A percentile compares a stretch with the other conserved stretches of the same genome.
Evolutionary conservation across 768 basidiomycete species (phyloP).

Genomic region (Mycena albidolilacea): DNA sequence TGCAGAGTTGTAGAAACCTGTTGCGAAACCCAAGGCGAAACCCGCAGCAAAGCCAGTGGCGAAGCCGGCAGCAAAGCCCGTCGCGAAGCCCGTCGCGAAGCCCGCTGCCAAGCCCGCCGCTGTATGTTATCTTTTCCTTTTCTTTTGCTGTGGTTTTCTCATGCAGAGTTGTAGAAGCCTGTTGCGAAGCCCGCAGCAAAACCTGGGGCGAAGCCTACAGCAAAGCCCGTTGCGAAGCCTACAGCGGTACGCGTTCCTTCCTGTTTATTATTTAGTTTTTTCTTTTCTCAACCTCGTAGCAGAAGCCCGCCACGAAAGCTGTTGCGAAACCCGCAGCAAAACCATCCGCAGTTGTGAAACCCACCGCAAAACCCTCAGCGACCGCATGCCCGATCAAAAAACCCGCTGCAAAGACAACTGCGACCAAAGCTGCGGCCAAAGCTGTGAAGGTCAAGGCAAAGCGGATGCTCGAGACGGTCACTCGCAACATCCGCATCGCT

Average conservation of each 20-base stretch:
- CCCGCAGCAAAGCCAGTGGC: too few relatives aligned
- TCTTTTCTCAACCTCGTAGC: too few relatives aligned
- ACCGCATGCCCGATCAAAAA: neutral
- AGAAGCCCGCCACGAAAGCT: neutral
- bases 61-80: too few relatives aligned
- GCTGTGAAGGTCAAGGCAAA: neutral
- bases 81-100: neutral
- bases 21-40: too few relatives aligned
- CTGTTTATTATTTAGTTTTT: too few relatives aligned
- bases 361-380: neutral
- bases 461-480: neutral
- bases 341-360: neutral
- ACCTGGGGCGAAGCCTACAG: too few relatives aligned
- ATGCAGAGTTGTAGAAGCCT: neutral
- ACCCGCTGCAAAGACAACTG: neutral
- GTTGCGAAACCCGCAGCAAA: neutral
- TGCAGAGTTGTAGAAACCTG: too few relatives aligned
- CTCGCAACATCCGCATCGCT: constrained; percentile 3
- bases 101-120: neutral
- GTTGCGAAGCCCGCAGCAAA: too few relatives aligned
- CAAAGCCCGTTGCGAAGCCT: too few relatives aligned
- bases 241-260: too few relatives aligned
- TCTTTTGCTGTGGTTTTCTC: neutral
- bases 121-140: neutral
- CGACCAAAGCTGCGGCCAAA: neutral